Conservation (phyloP, 768 basidiomycete species). For the Chalciporus piperatus region DNA sequence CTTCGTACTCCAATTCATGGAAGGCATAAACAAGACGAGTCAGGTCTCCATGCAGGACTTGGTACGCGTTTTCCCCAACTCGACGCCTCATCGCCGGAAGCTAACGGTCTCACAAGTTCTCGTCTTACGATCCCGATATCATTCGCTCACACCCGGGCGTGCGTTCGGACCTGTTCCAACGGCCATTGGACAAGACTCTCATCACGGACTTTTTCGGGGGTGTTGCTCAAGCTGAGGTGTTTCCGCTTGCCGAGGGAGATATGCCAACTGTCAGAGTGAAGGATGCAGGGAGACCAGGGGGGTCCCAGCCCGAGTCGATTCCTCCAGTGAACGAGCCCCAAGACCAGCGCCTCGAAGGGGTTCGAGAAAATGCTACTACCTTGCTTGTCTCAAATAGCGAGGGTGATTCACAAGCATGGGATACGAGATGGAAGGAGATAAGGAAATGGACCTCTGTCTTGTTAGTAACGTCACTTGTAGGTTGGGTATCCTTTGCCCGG, state of each 20-base stretch:
- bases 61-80: constrained; percentile 42
- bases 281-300: neutral
- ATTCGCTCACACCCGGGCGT: constrained; percentile 90
- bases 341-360: neutral
- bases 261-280: neutral
- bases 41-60: constrained; percentile 77
- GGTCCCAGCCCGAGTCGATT: neutral
- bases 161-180: constrained; percentile 74
- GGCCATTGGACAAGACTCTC: constrained; percentile 57
- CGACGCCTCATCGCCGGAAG: neutral
- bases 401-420: constrained; percentile 7
- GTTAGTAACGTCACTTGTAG: constrained; percentile 23
- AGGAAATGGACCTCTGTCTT: constrained; percentile 31
- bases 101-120: constrained; percentile 55
- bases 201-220: constrained; percentile 91
- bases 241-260: constrained; percentile 15
- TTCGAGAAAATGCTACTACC: neutral
- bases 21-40: constrained; percentile 89
- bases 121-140: constrained; percentile 66
- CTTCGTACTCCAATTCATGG: constrained; percentile 86
- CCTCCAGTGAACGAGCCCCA: neutral
- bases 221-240: constrained; percentile 78
- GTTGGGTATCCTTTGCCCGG: constrained; percentile 26
- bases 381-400: neutral
- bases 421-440: constrained; percentile 20